Conservation (phyloP, 129 eudicot genomes). For the Scalesia atractyloides region DNA sequence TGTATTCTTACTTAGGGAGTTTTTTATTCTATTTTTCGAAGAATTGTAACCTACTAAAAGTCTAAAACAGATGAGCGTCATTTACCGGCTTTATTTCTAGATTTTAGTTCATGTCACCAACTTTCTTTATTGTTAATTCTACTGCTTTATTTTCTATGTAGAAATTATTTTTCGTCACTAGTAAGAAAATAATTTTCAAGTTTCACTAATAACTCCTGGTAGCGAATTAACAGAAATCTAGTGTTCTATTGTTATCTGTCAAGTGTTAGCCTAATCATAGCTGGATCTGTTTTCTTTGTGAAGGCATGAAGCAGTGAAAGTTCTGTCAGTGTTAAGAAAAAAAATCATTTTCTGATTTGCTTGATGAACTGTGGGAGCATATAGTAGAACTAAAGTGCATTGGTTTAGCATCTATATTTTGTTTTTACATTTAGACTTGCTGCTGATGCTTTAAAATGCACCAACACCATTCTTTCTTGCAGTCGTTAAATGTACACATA, state of each 20-base stretch:
- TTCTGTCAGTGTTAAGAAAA: conserved; percentile 16
- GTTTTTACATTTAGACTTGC: conserved; percentile 9
- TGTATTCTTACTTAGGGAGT: background rate
- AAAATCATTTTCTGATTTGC: background rate
- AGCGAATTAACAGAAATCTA: background rate
- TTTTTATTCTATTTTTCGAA: conserved; percentile 1
- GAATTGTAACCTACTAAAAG: background rate
- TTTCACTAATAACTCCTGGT: background rate
- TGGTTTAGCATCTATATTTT: background rate
- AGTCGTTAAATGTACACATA: conserved; percentile 90
- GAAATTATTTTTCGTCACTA: background rate
- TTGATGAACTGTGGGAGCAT: background rate
- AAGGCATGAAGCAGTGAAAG: background rate
- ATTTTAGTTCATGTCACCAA: background rate
- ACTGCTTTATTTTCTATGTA: conserved; percentile 4
- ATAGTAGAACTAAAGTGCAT: background rate
- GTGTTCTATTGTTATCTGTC: conserved; percentile 8
- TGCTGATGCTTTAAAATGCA: conserved; percentile 22
- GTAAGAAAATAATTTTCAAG: background rate
- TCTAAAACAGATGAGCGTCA: background rate
- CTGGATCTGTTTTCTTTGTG: conserved; percentile 11
- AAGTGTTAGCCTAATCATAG: background rate
- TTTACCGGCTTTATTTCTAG: background rate
- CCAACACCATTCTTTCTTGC: conserved; percentile 43
- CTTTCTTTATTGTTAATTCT: conserved; percentile 8